These are phyloP conservation scores for Saccharomycopsis hybrid DNA, from an alignment of 1,139 yeast species.

Conservation along the genomic window DNA sequence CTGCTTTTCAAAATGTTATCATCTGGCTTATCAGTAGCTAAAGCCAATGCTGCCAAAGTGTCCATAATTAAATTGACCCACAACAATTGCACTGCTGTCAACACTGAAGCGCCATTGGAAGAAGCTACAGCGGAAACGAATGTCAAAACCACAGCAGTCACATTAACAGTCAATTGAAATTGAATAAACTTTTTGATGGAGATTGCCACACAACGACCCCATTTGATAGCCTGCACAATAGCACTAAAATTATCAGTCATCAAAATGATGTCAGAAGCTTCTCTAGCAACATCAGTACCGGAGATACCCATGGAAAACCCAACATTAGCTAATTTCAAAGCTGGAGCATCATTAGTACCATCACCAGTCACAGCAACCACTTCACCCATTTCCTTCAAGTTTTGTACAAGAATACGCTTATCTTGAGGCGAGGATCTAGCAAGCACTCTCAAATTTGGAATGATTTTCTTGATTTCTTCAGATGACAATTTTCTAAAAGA, in stretches of 20 bases:
- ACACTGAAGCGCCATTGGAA: slow-evolving; percentile 69
- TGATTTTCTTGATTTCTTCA: slow-evolving; percentile 50
- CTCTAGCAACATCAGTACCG: slow-evolving; percentile 93
- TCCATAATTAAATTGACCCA: slow-evolving; percentile 99
- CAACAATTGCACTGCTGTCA: slow-evolving; percentile 92
- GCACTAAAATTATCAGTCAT: slow-evolving; percentile 95
- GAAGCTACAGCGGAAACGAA: slow-evolving; percentile 92
- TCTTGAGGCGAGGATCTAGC: slow-evolving; percentile 97
- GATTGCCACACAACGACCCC: slow-evolving; percentile 97
- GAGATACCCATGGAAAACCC: slow-evolving; percentile 93
- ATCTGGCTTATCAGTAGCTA: slow-evolving; percentile 96
- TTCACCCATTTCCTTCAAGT: slow-evolving; percentile 75
- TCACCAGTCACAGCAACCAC: slow-evolving; percentile 99
- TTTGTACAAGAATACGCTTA: slow-evolving; percentile 77
- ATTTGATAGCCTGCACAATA: slow-evolving; percentile 94
- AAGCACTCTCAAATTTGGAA: slow-evolving; percentile 71
- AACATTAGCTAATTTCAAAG: slow-evolving; percentile 82
- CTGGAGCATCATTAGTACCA: slow-evolving; percentile 97
- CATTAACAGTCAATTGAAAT: slow-evolving; percentile 91
- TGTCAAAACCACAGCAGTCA: slow-evolving; percentile 90
- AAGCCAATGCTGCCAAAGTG: slow-evolving; percentile 93
- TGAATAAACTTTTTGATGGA: slow-evolving; percentile 94
- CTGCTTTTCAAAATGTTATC: slow-evolving; percentile 67
- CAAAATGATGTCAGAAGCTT: slow-evolving; percentile 87
- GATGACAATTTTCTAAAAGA: slow-evolving; percentile 61